Conservation (phyloP, 257 asterid species). For the Jacaranda copaia region DNA sequence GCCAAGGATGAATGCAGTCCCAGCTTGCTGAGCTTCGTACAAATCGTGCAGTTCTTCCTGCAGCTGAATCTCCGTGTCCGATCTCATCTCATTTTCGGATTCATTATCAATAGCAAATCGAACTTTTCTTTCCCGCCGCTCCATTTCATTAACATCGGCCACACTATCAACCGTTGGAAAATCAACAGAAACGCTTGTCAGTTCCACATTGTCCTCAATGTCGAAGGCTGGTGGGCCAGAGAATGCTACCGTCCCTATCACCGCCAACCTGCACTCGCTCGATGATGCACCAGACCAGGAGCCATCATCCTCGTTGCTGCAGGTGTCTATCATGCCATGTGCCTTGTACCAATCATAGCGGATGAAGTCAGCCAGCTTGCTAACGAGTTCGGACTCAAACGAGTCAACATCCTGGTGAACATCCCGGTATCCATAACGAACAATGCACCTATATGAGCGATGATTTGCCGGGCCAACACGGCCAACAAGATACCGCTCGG, state of each 20-base stretch:
- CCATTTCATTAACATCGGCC: constrained; percentile 57
- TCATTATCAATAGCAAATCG: constrained; percentile 60
- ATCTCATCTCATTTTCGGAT: constrained; percentile 38
- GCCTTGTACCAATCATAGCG: constrained; percentile 72
- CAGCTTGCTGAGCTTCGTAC: constrained; percentile 78
- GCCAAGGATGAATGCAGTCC: constrained; percentile 85
- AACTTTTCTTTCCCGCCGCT: constrained; percentile 56
- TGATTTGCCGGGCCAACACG: constrained; percentile 93
- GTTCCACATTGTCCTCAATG: constrained; percentile 60
- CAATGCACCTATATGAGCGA: constrained; percentile 91
- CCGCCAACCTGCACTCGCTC: constrained; percentile 66
- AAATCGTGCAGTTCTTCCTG: constrained; percentile 78
- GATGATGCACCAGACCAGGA: constrained; percentile 58
- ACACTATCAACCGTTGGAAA: constrained; percentile 58
- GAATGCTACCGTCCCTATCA: constrained; percentile 70
- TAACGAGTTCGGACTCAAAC: constrained; percentile 74
- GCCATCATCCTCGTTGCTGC: constrained; percentile 53
- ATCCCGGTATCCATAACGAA: constrained; percentile 90
- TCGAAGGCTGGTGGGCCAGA: constrained; percentile 57
- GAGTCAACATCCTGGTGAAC: constrained; percentile 95
- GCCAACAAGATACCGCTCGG: constrained; percentile 86
- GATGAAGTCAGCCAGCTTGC: constrained; percentile 71
- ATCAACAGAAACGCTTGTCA: constrained; percentile 72
- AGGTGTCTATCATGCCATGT: constrained; percentile 38
- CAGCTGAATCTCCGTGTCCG: constrained; percentile 50